Evolutionary conservation across 805 yeast species (phyloP).

Genomic region (Ogataea thermomethanolica): DNA sequence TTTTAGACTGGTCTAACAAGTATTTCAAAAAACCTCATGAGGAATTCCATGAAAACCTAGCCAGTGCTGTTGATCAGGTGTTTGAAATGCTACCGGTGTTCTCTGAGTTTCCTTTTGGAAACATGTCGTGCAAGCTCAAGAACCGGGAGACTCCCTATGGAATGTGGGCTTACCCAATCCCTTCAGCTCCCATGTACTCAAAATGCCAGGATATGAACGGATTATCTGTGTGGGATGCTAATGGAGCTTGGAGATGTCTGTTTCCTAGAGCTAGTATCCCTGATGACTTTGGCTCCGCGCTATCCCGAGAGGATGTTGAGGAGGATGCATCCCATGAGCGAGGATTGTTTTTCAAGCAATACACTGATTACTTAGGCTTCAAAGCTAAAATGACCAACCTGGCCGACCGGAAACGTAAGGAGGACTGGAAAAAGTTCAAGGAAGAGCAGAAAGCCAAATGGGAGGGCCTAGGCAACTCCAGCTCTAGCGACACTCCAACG

Average conservation of each 20-base stretch:
- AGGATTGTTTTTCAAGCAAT: slow-evolving; percentile 63
- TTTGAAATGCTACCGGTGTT: slow-evolving; percentile 2
- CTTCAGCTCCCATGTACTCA: slow-evolving; percentile 47
- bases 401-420: slow-evolving; percentile 36
- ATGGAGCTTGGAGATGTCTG: slow-evolving; percentile 88
- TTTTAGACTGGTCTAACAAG: slow-evolving; percentile 15
- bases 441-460: slow-evolving; percentile 27
- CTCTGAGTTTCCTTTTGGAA: not conserved
- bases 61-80: not conserved
- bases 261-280: slow-evolving; percentile 55
- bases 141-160: slow-evolving; percentile 19
- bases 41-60: not conserved
- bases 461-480: slow-evolving; percentile 19
- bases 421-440: slow-evolving; percentile 24
- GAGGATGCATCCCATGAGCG: slow-evolving; percentile 37
- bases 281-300: slow-evolving; percentile 30
- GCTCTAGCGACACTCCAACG: slow-evolving; percentile 17
- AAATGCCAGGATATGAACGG: slow-evolving; percentile 68
- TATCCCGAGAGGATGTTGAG: slow-evolving; percentile 61
- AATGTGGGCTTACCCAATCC: slow-evolving; percentile 27
- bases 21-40: not conserved
- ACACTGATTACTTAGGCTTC: slow-evolving; percentile 67
- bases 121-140: slow-evolving; percentile 3
- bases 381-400: slow-evolving; percentile 48
- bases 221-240: slow-evolving; percentile 70